These are phyloP conservation scores for Lophiotrema nucula DNA, from an alignment of 495 filamentous ascomycete species.

Conservation along the genomic window DNA sequence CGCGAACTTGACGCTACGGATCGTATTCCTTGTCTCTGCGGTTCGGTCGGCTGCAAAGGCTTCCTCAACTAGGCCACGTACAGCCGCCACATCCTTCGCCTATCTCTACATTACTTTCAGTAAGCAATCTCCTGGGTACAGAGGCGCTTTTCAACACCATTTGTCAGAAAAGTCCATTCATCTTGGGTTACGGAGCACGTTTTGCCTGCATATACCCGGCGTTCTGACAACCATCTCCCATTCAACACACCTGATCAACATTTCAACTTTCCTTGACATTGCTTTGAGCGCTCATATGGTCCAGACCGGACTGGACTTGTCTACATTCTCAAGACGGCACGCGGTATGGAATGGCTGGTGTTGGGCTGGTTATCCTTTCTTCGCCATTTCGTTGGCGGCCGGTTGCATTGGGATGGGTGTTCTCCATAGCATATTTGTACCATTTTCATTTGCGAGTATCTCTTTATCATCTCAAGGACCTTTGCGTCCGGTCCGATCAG, in stretches of 20 bases:
- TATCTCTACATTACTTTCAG: not conserved
- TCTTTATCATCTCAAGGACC: too few species aligned
- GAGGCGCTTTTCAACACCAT: not conserved
- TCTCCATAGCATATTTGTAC: not conserved
- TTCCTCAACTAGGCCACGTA: slow-evolving; percentile 91
- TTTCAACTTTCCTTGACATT: not conserved
- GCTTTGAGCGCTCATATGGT: not conserved
- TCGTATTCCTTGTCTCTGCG: slow-evolving; percentile 95
- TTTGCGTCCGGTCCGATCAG: too few species aligned
- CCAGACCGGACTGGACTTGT: not conserved
- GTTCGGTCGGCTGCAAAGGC: slow-evolving; percentile 92
- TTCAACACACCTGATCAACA: too few species aligned
- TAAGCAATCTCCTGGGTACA: not conserved
- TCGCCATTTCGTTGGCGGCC: not conserved
- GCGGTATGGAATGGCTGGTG: not conserved
- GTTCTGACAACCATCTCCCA: too few species aligned
- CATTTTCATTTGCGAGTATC: too few species aligned
- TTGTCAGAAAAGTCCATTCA: not conserved
- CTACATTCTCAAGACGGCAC: too few species aligned
- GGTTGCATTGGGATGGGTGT: not conserved
- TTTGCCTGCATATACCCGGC: not conserved
- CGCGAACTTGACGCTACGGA: slow-evolving; percentile 91
- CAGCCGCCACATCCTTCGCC: not conserved
- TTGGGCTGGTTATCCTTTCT: not conserved
- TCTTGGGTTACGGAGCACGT: not conserved